Evolutionary conservation across 805 yeast genomes (phyloP).

Genomic region (Cyberlindnera galapagoensis): DNA sequence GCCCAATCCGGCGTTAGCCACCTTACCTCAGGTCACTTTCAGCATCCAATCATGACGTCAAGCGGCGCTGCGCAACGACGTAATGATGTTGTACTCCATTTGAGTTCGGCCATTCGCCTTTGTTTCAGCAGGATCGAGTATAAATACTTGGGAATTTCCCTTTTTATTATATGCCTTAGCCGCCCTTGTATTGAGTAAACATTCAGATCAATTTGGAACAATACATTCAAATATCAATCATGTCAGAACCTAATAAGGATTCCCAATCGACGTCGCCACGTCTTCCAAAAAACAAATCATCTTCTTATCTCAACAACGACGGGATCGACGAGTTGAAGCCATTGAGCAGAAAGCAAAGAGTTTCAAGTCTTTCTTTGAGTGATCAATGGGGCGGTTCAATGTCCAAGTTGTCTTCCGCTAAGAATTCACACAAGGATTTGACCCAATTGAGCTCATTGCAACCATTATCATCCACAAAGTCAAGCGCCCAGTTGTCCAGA

Average conservation of each 20-base stretch:
- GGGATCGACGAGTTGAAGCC: constrained; percentile 67
- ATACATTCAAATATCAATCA: too few relatives aligned
- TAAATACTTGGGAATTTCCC: background rate
- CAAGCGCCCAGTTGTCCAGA: constrained; percentile 1
- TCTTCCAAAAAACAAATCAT: constrained; percentile 34
- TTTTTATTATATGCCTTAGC: too few relatives aligned
- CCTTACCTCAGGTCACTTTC: too few relatives aligned
- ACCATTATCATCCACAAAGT: constrained; percentile 14
- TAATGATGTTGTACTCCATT: too few relatives aligned
- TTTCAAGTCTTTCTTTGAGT: constrained; percentile 59
- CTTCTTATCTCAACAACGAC: constrained; percentile 64
- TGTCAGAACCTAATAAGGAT: constrained; percentile 16
- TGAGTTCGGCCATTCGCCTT: too few relatives aligned
- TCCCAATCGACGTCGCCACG: constrained; percentile 14
- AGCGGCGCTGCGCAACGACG: too few relatives aligned
- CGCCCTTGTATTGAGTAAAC: too few relatives aligned
- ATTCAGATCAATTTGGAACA: too few relatives aligned
- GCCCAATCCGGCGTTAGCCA: too few relatives aligned
- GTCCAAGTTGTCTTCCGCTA: constrained; percentile 23
- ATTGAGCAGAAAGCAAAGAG: constrained; percentile 51
- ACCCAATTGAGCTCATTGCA: constrained; percentile 16
- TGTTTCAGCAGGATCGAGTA: background rate
- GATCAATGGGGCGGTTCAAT: constrained; percentile 57
- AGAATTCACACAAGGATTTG: constrained; percentile 23
- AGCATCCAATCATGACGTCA: too few relatives aligned